These are phyloP conservation scores for Backusella liffmaniae DNA, from an alignment of 192 early-diverging fungal species.

Conservation along the genomic window DNA sequence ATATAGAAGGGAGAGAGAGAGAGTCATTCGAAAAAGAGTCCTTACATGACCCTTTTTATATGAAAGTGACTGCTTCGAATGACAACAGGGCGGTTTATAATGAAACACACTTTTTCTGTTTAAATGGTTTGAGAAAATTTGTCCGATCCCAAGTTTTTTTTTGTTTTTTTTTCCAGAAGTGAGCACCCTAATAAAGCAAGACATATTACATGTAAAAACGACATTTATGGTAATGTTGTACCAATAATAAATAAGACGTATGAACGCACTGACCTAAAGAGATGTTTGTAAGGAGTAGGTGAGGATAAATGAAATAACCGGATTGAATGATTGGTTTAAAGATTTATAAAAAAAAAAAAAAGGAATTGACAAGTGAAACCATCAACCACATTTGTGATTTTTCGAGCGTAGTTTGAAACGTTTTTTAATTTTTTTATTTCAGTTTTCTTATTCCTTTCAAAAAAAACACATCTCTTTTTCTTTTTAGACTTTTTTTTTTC, in stretches of 20 bases:
- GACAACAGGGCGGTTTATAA: not conserved
- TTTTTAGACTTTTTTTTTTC: not conserved
- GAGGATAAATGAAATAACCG: not conserved
- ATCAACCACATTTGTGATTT: not conserved
- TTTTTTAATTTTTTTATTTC: not conserved
- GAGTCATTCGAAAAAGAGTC: not conserved
- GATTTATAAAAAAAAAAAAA: not conserved
- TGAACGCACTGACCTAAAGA: not conserved
- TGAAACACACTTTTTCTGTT: not conserved
- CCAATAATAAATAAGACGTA: not conserved
- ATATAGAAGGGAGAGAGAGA: not conserved
- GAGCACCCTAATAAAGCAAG: not conserved
- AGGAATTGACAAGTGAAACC: conserved; percentile 2
- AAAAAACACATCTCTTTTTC: not conserved
- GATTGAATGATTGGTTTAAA: not conserved
- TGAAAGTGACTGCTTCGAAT: not conserved
- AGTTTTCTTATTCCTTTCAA: not conserved
- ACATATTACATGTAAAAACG: not conserved
- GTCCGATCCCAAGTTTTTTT: not conserved
- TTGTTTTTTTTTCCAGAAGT: not conserved
- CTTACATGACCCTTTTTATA: not conserved
- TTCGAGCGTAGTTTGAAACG: not conserved
- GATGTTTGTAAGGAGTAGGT: not conserved
- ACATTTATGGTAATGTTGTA: not conserved
- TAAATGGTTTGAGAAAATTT: not conserved